Conservation (phyloP, 148 eudicot species). For the Silene conica region DNA sequence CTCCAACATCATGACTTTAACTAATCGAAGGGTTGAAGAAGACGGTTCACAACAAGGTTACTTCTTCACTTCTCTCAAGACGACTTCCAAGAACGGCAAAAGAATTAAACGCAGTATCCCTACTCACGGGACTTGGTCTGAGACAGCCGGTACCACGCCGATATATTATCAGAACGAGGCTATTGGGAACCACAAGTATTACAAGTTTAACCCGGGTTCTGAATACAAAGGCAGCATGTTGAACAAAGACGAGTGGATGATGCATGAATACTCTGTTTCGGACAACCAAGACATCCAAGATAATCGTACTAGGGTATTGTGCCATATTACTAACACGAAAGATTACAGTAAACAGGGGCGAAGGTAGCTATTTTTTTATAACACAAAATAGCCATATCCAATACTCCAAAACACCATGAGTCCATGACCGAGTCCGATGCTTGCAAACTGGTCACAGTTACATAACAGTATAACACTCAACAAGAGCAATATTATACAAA, state of each 20-base stretch:
- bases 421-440: too few species aligned
- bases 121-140: background rate
- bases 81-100: background rate
- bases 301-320: background rate
- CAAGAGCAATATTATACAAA: background rate
- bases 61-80: background rate
- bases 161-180: background rate
- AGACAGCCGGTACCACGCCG: background rate
- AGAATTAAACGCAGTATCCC: background rate
- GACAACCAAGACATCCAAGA: background rate
- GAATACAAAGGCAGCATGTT: background rate
- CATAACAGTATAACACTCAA: background rate
- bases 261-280: background rate
- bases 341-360: background rate
- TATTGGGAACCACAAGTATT: background rate
- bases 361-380: too few species aligned
- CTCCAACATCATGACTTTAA: background rate
- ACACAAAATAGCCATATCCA: too few species aligned
- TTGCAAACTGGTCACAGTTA: too few species aligned
- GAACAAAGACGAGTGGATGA: conserved; percentile 3
- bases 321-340: background rate
- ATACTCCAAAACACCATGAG: too few species aligned
- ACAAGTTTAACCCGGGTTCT: background rate
- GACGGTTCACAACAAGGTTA: background rate
- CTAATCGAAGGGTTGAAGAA: background rate